These are phyloP conservation scores for Aspergillus mulundensis DNA, from an alignment of 495 filamentous ascomycete genomes.

Conservation along the genomic window DNA sequence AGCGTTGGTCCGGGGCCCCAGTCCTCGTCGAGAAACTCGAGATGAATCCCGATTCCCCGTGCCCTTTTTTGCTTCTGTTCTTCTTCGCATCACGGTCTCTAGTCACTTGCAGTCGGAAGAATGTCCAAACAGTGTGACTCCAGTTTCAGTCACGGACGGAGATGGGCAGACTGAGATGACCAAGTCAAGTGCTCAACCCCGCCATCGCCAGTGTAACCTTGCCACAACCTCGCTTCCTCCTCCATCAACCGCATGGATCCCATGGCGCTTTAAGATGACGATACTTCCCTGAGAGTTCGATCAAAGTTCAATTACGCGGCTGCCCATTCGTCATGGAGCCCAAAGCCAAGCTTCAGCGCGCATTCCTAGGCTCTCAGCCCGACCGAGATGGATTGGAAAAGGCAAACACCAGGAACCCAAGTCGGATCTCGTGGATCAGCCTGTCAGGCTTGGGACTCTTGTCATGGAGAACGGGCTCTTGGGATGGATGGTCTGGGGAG, in stretches of 20 bases:
- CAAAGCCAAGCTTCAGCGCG: conserved; percentile 8
- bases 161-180: too few relatives aligned
- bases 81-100: conserved; percentile 7
- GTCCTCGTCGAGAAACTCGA: too few relatives aligned
- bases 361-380: not conserved
- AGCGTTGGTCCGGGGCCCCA: too few relatives aligned
- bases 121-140: not conserved
- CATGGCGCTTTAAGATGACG: not conserved
- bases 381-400: not conserved
- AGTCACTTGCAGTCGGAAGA: conserved; percentile 1
- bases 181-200: conserved; percentile 15
- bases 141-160: not conserved
- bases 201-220: conserved; percentile 8
- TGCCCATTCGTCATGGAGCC: not conserved
- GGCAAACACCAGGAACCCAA: not conserved
- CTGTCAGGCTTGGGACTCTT: not conserved
- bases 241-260: not conserved
- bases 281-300: not conserved
- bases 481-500: not conserved
- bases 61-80: not conserved
- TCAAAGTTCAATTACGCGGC: not conserved
- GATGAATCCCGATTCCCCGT: not conserved
- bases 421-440: not conserved
- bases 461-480: not conserved
- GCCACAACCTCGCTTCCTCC: conserved; percentile 3